Evolutionary conservation across 2,329 filamentous ascomycete genomes (phyloP).

Genomic region (Macrophomina phaseolina): DNA sequence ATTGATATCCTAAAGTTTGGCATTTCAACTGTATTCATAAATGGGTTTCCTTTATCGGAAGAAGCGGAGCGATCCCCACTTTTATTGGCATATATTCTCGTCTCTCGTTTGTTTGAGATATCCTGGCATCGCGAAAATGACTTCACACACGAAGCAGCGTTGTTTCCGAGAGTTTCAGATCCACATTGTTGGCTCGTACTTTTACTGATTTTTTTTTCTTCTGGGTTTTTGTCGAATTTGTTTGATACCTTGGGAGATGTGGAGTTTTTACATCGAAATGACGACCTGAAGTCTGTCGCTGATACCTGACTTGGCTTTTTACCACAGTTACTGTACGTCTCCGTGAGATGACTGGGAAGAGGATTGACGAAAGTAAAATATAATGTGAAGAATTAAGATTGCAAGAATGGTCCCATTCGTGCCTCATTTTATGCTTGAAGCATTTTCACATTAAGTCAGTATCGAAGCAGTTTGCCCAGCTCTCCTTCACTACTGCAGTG

Average conservation of each 20-base stretch:
- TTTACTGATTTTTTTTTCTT: background rate
- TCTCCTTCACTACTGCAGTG: too few species aligned
- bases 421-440: too few species aligned
- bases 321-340: background rate
- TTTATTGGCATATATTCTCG: constrained; percentile 2
- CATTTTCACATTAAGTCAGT: too few species aligned
- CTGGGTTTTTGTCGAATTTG: background rate
- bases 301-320: constrained; percentile 9
- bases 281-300: constrained; percentile 10
- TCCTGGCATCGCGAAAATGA: constrained; percentile 9
- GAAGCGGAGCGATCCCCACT: constrained; percentile 20
- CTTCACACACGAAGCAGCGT: background rate
- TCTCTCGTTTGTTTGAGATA: constrained; percentile 20
- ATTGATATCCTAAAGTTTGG: constrained; percentile 9
- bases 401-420: background rate
- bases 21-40: constrained; percentile 16
- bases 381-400: background rate
- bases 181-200: background rate
- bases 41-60: background rate
- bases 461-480: too few species aligned
- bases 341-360: background rate
- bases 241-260: constrained; percentile 16
- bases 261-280: constrained; percentile 8
- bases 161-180: background rate
- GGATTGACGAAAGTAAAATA: background rate